Evolutionary conservation across 352 stramenopile species (phyloP).

Genomic region (Thalassiosira exigua): DNA sequence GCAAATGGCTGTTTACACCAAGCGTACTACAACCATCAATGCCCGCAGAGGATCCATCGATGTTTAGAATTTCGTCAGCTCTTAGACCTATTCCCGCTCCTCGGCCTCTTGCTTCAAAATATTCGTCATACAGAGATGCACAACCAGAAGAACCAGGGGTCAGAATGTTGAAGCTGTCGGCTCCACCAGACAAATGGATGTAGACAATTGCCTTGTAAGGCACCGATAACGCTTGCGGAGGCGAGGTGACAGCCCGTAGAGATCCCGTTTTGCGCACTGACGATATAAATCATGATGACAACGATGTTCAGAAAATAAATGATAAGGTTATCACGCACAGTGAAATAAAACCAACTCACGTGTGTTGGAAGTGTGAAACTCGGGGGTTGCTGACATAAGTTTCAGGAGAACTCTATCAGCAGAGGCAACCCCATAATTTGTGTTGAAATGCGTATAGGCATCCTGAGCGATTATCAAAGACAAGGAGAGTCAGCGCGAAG

Average conservation of each 20-base stretch:
- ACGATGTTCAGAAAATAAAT: background rate
- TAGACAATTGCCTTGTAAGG: constrained; percentile 79
- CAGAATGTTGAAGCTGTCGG: constrained; percentile 64
- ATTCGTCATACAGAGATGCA: constrained; percentile 67
- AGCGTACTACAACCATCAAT: constrained; percentile 45
- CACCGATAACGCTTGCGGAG: constrained; percentile 2
- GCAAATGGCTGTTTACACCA: constrained; percentile 34
- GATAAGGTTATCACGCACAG: background rate
- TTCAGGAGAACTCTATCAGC: constrained; percentile 54
- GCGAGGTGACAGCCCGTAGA: constrained; percentile 9
- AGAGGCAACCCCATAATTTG: constrained; percentile 34
- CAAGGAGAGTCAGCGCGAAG: background rate
- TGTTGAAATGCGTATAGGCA: constrained; percentile 31
- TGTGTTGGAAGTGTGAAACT: constrained; percentile 70
- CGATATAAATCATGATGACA: background rate
- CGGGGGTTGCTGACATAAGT: constrained; percentile 61
- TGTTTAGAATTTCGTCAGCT: constrained; percentile 47
- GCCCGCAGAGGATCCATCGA: constrained; percentile 58
- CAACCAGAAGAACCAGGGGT: constrained; percentile 54
- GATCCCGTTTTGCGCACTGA: constrained; percentile 23
- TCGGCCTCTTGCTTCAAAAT: constrained; percentile 47
- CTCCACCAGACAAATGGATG: constrained; percentile 62
- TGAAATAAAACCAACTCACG: background rate
- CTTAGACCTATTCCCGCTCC: constrained; percentile 36
- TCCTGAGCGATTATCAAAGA: constrained; percentile 31